Evolutionary conservation across 2,329 filamentous ascomycete species (phyloP).

Genomic region (Cytospora paraplurivora): DNA sequence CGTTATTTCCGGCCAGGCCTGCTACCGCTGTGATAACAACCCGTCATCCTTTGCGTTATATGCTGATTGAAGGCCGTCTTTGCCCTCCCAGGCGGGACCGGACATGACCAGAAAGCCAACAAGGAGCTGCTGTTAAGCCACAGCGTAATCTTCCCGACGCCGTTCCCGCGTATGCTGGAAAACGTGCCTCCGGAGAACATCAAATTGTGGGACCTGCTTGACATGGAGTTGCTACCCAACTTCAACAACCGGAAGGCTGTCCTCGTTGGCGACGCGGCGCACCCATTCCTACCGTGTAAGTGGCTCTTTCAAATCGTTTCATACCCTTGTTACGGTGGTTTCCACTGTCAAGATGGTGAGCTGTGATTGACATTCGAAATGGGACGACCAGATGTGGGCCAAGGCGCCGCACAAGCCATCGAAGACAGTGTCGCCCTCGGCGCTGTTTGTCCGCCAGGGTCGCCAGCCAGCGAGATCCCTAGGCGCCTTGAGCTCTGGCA

Average conservation of each 20-base stretch:
- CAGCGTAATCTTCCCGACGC: constrained; percentile 7
- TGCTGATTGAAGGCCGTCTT: not conserved
- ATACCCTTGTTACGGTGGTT: no score
- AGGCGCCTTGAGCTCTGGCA: constrained; percentile 23
- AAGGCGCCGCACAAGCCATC: constrained; percentile 28
- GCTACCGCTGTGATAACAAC: constrained; percentile 16
- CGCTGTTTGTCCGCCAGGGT: constrained; percentile 11
- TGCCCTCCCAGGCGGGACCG: constrained; percentile 16
- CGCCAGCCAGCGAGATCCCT: constrained; percentile 11
- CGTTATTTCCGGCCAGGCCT: constrained; percentile 10
- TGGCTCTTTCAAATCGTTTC: no score
- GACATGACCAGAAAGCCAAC: constrained; percentile 24
- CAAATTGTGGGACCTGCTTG: constrained; percentile 24
- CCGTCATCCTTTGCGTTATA: not conserved
- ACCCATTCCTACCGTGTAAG: constrained; percentile 33
- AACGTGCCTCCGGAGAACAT: constrained; percentile 15
- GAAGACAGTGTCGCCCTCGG: constrained; percentile 24
- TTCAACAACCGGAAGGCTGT: constrained; percentile 32
- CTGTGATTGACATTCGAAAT: not conserved
- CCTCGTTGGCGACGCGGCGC: constrained; percentile 34
- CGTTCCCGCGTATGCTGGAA: constrained; percentile 19
- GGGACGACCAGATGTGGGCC: constrained; percentile 19
- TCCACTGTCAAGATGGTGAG: no score
- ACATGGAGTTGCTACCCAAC: constrained; percentile 27
- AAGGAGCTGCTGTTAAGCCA: constrained; percentile 21